A percentile compares a stretch with the other conserved stretches of the same genome.
Evolutionary conservation across 2,329 filamentous ascomycete genomes (phyloP).

Genomic region (Aspergillus vadensis): DNA sequence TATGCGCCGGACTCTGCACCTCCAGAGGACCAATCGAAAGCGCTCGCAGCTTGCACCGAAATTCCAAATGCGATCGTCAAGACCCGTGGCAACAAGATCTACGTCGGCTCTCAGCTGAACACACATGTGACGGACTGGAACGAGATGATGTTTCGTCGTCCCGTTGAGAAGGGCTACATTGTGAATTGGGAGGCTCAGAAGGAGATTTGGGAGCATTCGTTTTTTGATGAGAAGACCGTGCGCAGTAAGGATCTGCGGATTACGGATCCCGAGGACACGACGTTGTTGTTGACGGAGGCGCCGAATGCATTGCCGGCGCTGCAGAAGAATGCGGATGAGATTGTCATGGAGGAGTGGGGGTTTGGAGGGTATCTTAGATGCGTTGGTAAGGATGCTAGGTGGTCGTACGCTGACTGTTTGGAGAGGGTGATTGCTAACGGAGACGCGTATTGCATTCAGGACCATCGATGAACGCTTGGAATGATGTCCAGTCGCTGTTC

Average conservation of each 20-base stretch:
- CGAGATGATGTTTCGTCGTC: slow-evolving; percentile 81
- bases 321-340: slow-evolving; percentile 90
- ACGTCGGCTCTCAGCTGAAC: slow-evolving; percentile 73
- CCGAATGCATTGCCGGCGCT: slow-evolving; percentile 78
- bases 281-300: slow-evolving; percentile 80
- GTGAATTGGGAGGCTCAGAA: slow-evolving; percentile 97
- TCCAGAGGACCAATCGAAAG: slow-evolving; percentile 43
- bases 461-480: slow-evolving; percentile 77
- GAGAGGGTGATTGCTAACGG: neutral
- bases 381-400: slow-evolving; percentile 57
- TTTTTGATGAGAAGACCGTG: slow-evolving; percentile 70
- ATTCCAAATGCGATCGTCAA: slow-evolving; percentile 90
- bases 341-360: slow-evolving; percentile 95
- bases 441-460: slow-evolving; percentile 48
- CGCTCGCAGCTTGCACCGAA: slow-evolving; percentile 57
- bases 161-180: slow-evolving; percentile 90
- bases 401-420: neutral
- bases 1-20: slow-evolving; percentile 55
- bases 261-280: slow-evolving; percentile 73
- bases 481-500: slow-evolving; percentile 71
- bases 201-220: slow-evolving; percentile 90
- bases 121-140: slow-evolving; percentile 83
- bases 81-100: slow-evolving; percentile 75
- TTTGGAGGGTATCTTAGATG: slow-evolving; percentile 83
- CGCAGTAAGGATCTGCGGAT: slow-evolving; percentile 48